phyloP scores from a whole-genome alignment of 768 basidiomycete species.

The Amyloporia xantha region DNA sequence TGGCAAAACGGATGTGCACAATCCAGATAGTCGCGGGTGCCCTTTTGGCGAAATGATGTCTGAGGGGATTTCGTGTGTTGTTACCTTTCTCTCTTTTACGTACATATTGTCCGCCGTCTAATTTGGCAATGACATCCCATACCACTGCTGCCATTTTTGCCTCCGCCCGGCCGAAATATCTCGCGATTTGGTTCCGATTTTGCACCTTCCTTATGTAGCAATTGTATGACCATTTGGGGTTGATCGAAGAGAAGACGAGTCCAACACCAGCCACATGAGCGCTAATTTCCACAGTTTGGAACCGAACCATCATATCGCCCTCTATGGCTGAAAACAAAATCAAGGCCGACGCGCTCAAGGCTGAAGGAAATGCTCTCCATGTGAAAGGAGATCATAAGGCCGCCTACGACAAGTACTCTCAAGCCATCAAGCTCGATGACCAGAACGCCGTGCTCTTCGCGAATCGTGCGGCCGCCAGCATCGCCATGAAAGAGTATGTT shows the following conservation, averaged over 20 bases:
- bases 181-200: neutral
- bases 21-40: neutral
- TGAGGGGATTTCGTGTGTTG: slow-evolving; percentile 16
- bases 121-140: neutral
- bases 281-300: neutral
- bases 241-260: too few relatives aligned
- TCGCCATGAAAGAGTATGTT: slow-evolving; percentile 32
- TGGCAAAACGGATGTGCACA: too few relatives aligned
- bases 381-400: slow-evolving; percentile 25
- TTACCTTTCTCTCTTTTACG: slow-evolving; percentile 10
- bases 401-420: slow-evolving; percentile 34
- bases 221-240: too few relatives aligned
- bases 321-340: slow-evolving; percentile 2
- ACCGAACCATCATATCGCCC: neutral
- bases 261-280: neutral
- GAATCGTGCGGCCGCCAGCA: slow-evolving; percentile 36
- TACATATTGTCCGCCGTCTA: neutral
- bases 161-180: too few relatives aligned
- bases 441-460: slow-evolving; percentile 35
- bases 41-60: slow-evolving; percentile 3
- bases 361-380: slow-evolving; percentile 35
- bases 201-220: too few relatives aligned
- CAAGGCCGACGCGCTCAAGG: slow-evolving; percentile 27
- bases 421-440: slow-evolving; percentile 34
- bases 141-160: too few relatives aligned